Evolutionary conservation across 768 basidiomycete genomes (phyloP).

Genomic region (Podaxis sp.): DNA sequence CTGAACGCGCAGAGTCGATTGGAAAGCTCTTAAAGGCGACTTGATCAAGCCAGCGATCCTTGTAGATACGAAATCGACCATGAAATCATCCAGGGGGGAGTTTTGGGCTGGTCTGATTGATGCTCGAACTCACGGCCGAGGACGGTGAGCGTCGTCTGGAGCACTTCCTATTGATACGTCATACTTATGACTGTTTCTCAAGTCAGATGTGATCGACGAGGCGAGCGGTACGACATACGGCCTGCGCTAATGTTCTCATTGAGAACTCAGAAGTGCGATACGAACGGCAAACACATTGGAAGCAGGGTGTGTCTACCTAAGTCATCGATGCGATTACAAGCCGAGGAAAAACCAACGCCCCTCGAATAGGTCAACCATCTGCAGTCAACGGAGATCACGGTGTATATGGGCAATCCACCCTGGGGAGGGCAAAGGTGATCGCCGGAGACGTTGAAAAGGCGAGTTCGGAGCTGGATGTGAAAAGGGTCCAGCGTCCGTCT

Average conservation of each 20-base stretch:
- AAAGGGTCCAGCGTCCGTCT: too few species aligned
- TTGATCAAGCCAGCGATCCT: constrained; percentile 79
- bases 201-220: constrained; percentile 47
- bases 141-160: constrained; percentile 26
- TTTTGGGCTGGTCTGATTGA: constrained; percentile 77
- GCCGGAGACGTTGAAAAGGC: constrained; percentile 47
- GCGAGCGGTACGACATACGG: constrained; percentile 80
- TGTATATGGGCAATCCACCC: constrained; percentile 72
- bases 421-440: constrained; percentile 72
- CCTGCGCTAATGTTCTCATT: constrained; percentile 79
- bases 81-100: constrained; percentile 79
- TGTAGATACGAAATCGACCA: constrained; percentile 60
- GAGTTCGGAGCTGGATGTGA: too few species aligned
- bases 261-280: constrained; percentile 65
- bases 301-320: constrained; percentile 63
- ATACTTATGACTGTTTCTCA: not conserved
- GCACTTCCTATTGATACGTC: not conserved
- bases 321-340: constrained; percentile 10
- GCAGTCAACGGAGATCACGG: constrained; percentile 40
- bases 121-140: constrained; percentile 74
- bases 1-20: constrained; percentile 56
- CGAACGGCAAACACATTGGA: constrained; percentile 61
- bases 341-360: not conserved
- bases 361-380: constrained; percentile 39
- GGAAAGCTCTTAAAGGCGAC: constrained; percentile 54